These are phyloP conservation scores for Aeschynomene evenia DNA, from an alignment of 306 rosid species.

Conservation along the genomic window DNA sequence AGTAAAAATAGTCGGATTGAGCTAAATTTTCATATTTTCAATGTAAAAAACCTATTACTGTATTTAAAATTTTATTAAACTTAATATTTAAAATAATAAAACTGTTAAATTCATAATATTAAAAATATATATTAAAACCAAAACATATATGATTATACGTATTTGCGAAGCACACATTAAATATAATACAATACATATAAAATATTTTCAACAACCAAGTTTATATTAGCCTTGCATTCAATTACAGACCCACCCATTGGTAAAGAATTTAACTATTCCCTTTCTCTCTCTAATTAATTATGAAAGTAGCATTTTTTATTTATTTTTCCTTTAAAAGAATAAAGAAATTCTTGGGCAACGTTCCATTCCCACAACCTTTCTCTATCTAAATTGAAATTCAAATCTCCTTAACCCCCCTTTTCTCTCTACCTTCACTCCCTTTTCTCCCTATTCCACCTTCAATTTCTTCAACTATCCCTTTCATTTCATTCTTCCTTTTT, in stretches of 20 bases:
- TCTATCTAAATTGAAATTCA: conserved; percentile 38
- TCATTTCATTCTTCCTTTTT: neutral
- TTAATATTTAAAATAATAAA: too few relatives aligned
- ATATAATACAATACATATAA: too few relatives aligned
- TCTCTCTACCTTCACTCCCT: neutral
- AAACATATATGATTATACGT: too few relatives aligned
- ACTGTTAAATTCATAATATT: too few relatives aligned
- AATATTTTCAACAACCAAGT: too few relatives aligned
- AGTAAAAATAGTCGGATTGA: too few relatives aligned
- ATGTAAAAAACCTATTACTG: too few relatives aligned
- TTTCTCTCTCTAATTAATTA: conserved; percentile 5
- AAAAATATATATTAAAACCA: too few relatives aligned
- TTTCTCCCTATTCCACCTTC: neutral
- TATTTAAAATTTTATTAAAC: too few relatives aligned
- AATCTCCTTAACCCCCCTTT: conserved; percentile 24
- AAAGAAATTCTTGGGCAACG: conserved; percentile 43
- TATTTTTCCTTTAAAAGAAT: conserved; percentile 19
- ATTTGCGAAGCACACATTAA: too few relatives aligned
- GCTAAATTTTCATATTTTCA: too few relatives aligned
- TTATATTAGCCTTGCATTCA: neutral
- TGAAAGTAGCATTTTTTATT: conserved; percentile 29
- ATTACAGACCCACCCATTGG: conserved; percentile 15
- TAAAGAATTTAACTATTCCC: conserved; percentile 49
- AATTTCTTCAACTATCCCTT: conserved; percentile 18
- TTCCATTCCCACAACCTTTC: conserved; percentile 16